Evolutionary conservation across 1,139 yeast genomes (phyloP), one percentile per base, ranked within the genome.

Genomic region (Sugiyamaella pinicola): DNA sequence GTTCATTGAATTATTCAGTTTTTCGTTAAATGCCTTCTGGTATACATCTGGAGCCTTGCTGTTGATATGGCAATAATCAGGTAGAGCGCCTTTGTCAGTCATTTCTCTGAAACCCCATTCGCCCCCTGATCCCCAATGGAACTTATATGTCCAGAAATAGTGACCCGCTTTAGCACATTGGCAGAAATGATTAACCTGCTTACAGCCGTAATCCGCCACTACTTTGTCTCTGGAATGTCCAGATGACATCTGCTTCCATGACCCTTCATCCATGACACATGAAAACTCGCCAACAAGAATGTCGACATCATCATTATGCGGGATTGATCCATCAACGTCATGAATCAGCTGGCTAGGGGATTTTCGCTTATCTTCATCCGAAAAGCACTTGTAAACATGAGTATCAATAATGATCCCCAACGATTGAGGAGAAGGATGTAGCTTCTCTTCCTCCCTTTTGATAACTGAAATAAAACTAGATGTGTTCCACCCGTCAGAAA

Each of bases 401-500:
- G 86, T 78, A 68, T 93, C 99, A 37, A 93, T 74, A 0, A 90
- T 81, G 3, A 88, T 78, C 1, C 93, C 93, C 18, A 81, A 61
- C 22, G 73, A 65, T 31, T 58, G 58, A 9, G 55, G 47, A 9
- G 45, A 51, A 5, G 55, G 55, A 4, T 59, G 48, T 7, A 74
- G 64, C 4, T 68, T 63, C 31, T 71, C 69, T 34, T 74, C 74
- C 21, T 70, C 63, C 42, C 78, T 78, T 55, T 75, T 76, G 4
- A 88, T 71, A 84, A 88, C 87, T 53, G 83, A 75, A 17, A 79
- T 84, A 90, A 93, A 88, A 64, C 81, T 87, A 56, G 80, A 80
- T 3, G 95, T 79, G 83, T 90, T 85, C 98, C 98, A 93, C 2
- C 96, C 96, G 67, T 93, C 98, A 1, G 96, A 87, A 48, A 93